Evolutionary conservation across 1,284 basidiomycete genomes (phyloP), one percentile per base, ranked within the genome.

Genomic region (Mycosarcoma maydis): DNA sequence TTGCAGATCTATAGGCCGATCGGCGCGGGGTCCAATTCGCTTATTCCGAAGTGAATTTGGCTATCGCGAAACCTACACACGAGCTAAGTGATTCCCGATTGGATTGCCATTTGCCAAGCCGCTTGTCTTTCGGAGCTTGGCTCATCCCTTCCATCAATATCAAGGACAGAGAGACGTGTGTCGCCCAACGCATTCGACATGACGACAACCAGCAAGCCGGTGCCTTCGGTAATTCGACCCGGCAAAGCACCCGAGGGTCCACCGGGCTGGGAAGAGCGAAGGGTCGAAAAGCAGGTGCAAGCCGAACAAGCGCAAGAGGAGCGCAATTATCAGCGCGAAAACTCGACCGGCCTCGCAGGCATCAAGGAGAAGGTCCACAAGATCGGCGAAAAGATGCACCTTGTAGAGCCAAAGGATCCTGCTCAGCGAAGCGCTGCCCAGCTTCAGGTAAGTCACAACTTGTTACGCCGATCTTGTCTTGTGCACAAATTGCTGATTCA

Each of bases 371-470:
- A 66, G 32, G 40, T 74, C 4, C 58, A 73, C 58, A 60, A 66
- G 49, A 51, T 74, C 10, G 73, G 72, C 32, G 72, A 74, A 42
- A 76, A 72, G 50, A 57, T 76, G 68, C 55, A 73, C 20, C 66
- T 76, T 9, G 68, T 76, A 4, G 66, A 71, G 37, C 62, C 72
- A 1, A 74, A 66, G 22, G 72, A 71, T 45, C 58, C 61, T 3
- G 32, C 43, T 9, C 51, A 62, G 26, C 37, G 69, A 27, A 70
- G 60, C 14, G 57, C 60, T 11, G 71, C 71, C 11, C 71, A 69
- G 33, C 59, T 58, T 14, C 72, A 73, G 66, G 71, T 70, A 50
- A 44, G 71, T 60, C 16, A 3, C 7, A 29, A 24, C 8, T 27
- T n/a, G n/a, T n/a, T n/a, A n/a, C n/a, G n/a, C n/a, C n/a, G n/a